These are phyloP conservation scores for Pontederia crassipes DNA, from an alignment of 176 grass and related monocot genomes.

Conservation along the genomic window DNA sequence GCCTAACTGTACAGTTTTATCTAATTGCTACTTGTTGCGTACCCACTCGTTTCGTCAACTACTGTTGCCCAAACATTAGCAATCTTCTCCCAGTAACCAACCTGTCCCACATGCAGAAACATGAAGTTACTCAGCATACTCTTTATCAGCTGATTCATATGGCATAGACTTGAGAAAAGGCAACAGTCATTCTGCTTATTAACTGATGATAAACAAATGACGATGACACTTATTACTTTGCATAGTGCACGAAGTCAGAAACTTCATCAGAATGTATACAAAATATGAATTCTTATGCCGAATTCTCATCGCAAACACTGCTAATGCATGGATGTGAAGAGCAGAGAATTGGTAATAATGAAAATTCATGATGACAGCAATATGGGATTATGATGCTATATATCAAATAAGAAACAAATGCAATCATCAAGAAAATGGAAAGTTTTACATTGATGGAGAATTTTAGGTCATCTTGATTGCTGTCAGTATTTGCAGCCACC, in stretches of 20 bases:
- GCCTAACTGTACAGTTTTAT: slow-evolving; percentile 1
- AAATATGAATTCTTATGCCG: background rate
- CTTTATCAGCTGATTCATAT: background rate
- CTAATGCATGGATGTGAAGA: too few relatives aligned
- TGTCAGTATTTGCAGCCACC: too few relatives aligned
- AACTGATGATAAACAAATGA: background rate
- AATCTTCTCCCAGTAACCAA: slow-evolving; percentile 79
- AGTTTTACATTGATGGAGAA: too few relatives aligned
- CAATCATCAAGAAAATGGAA: too few relatives aligned
- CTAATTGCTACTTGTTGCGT: slow-evolving; percentile 29
- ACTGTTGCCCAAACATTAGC: slow-evolving; percentile 77
- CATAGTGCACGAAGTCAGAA: background rate
- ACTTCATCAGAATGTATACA: background rate
- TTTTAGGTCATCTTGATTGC: too few relatives aligned
- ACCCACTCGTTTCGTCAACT: slow-evolving; percentile 59
- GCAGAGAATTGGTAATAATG: too few relatives aligned
- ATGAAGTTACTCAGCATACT: background rate
- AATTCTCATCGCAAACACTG: too few relatives aligned
- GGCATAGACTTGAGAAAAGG: background rate
- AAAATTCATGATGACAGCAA: too few relatives aligned
- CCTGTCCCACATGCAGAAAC: slow-evolving; percentile 33
- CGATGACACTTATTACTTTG: background rate
- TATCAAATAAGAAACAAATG: too few relatives aligned
- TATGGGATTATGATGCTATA: too few relatives aligned
- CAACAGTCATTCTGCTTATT: background rate